phyloP scores from a whole-genome alignment of 352 stramenopile species.

The Globisporangium splendens region DNA sequence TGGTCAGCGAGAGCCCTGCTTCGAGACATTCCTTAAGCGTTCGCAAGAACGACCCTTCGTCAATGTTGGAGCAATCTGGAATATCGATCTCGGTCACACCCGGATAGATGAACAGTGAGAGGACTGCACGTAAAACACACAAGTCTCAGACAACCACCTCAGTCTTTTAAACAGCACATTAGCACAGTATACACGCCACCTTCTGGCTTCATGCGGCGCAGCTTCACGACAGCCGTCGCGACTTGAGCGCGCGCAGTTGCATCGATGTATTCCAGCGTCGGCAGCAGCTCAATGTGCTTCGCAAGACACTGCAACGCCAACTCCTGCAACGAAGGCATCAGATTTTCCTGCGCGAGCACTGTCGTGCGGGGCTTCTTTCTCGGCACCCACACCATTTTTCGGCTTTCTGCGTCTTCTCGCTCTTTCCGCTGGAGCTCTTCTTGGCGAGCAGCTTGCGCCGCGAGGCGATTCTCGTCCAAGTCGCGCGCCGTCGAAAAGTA shows the following conservation, averaged over 20 bases:
- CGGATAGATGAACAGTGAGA: conserved; percentile 79
- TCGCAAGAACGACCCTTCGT: conserved; percentile 56
- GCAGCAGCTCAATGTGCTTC: conserved; percentile 61
- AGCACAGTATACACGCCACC: conserved; percentile 14
- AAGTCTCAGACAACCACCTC: too few relatives aligned
- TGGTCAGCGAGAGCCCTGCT: conserved; percentile 40
- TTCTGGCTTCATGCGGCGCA: conserved; percentile 54
- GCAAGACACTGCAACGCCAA: conserved; percentile 54
- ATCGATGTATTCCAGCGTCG: conserved; percentile 71
- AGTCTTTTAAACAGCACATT: background rate
- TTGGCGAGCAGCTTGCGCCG: conserved; percentile 54
- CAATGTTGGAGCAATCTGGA: conserved; percentile 77
- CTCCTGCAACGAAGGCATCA: conserved; percentile 49
- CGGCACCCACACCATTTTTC: conserved; percentile 43
- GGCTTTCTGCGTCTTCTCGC: conserved; percentile 13
- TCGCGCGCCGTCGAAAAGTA: conserved; percentile 70
- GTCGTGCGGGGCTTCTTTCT: conserved; percentile 40
- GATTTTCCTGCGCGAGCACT: conserved; percentile 43
- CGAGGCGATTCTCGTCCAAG: conserved; percentile 55
- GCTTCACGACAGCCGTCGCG: conserved; percentile 48
- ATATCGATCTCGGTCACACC: conserved; percentile 81
- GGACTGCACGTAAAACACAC: conserved; percentile 25
- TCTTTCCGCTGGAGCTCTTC: conserved; percentile 43
- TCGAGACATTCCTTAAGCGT: conserved; percentile 50
- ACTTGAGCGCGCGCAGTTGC: conserved; percentile 53